phyloP scores from a whole-genome alignment of 2,329 filamentous ascomycete species.

The Aspergillus piperis region DNA sequence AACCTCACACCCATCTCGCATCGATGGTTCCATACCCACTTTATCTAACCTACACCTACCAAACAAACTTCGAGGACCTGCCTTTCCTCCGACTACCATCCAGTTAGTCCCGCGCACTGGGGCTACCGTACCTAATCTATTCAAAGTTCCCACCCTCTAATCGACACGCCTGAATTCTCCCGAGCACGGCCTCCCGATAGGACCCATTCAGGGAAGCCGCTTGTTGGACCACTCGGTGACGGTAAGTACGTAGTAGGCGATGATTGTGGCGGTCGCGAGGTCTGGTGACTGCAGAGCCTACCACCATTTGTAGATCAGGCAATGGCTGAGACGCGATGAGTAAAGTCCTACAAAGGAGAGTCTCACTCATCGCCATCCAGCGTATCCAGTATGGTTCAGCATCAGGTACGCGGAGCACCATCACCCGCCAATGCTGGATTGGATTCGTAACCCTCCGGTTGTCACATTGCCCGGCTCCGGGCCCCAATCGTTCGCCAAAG shows the following conservation, averaged over 20 bases:
- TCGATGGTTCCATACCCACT: not conserved
- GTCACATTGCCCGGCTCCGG: conserved; percentile 8
- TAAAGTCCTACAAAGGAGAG: not conserved
- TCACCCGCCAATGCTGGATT: not conserved
- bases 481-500: conserved; percentile 11
- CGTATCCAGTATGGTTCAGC: not conserved
- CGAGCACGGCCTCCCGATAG: conserved; percentile 14
- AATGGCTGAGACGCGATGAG: not conserved
- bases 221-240: too few relatives aligned
- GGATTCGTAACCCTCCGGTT: not conserved
- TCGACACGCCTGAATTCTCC: conserved; percentile 20
- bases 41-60: not conserved
- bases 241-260: too few relatives aligned
- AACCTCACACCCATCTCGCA: not conserved
- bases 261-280: not conserved
- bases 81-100: not conserved
- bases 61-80: not conserved
- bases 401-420: not conserved
- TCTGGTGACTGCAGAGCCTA: not conserved
- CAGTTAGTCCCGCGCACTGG: not conserved
- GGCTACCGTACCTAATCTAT: conserved; percentile 6
- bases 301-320: not conserved
- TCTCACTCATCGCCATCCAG: not conserved
- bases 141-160: conserved; percentile 14
- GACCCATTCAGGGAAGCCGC: not conserved